These are phyloP conservation scores for Ceratobasidium sp. DNA, from an alignment of 1,284 basidiomycete species.

Conservation along the genomic window DNA sequence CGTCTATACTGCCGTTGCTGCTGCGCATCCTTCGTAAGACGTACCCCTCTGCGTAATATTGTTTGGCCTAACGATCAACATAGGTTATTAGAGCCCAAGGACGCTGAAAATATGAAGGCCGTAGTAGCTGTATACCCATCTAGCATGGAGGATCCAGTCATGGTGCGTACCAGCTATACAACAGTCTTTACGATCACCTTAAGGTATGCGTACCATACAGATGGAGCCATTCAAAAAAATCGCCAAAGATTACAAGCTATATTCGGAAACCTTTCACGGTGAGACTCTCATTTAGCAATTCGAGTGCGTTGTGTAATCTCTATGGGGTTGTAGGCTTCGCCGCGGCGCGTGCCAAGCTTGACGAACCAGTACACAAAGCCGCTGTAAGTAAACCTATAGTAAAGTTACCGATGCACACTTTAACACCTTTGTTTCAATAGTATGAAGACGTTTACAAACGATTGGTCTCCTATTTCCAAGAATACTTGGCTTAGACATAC, in stretches of 20 bases:
- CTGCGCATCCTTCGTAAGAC: constrained; percentile 17
- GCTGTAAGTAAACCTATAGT: constrained; percentile 9
- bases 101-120: constrained; percentile 20
- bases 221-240: constrained; percentile 26
- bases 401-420: neutral
- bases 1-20: constrained; percentile 8
- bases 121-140: neutral
- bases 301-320: neutral
- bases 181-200: neutral
- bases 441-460: constrained; percentile 26
- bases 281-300: neutral
- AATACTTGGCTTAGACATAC: constrained; percentile 4
- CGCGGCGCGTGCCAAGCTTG: constrained; percentile 17
- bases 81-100: constrained; percentile 5
- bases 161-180: neutral
- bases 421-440: neutral
- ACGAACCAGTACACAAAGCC: constrained; percentile 13
- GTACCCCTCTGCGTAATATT: neutral
- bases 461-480: constrained; percentile 7
- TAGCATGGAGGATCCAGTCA: neutral
- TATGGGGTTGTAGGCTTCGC: constrained; percentile 4
- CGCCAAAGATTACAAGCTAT: constrained; percentile 28
- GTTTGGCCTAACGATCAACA: neutral
- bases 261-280: constrained; percentile 19
- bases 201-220: too few species aligned